Percentiles rank a stretch among this genome's conserved stretches.
phyloP scores from a whole-genome alignment of 2,329 filamentous ascomycete species.

The Neophaeococcomyces aloes region DNA sequence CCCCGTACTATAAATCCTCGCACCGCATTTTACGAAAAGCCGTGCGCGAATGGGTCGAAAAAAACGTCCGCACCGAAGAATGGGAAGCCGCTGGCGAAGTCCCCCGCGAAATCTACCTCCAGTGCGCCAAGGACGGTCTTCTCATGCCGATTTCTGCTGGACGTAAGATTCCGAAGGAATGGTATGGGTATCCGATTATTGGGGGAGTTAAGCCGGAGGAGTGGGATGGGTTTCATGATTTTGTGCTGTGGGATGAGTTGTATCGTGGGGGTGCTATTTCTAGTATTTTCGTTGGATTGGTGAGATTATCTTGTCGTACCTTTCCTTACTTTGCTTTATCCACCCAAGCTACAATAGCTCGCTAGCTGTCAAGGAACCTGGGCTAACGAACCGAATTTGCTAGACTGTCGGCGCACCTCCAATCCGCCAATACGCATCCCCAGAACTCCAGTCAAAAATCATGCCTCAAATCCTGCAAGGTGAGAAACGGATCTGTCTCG shows the following conservation, averaged over 20 bases:
- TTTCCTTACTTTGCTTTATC: too few species aligned
- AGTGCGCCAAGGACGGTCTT: constrained; percentile 7
- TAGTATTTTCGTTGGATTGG: constrained; percentile 3
- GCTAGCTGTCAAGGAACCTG: too few species aligned
- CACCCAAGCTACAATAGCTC: too few species aligned
- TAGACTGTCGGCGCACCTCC: constrained; percentile 23
- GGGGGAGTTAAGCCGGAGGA: constrained; percentile 24
- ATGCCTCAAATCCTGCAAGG: constrained; percentile 48
- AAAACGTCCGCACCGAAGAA: constrained; percentile 48
- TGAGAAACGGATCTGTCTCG: constrained; percentile 49
- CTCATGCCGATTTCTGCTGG: constrained; percentile 7
- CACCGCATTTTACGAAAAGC: constrained; percentile 49
- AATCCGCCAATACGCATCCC: constrained; percentile 24
- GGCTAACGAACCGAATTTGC: constrained; percentile 25
- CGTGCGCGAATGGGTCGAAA: constrained; percentile 50
- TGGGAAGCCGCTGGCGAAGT: constrained; percentile 53
- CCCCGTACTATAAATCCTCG: constrained; percentile 52
- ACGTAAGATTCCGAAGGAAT: constrained; percentile 4
- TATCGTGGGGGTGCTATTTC: constrained; percentile 24
- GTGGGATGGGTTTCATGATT: constrained; percentile 30
- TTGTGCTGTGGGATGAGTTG: constrained; percentile 30
- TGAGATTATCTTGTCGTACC: too few species aligned
- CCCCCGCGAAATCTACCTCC: constrained; percentile 25
- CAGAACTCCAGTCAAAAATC: constrained; percentile 34
- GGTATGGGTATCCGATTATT: constrained; percentile 16